Evolutionary conservation across 2,329 filamentous ascomycete genomes (phyloP).

Genomic region (Fonsecaea pedrosoi): DNA sequence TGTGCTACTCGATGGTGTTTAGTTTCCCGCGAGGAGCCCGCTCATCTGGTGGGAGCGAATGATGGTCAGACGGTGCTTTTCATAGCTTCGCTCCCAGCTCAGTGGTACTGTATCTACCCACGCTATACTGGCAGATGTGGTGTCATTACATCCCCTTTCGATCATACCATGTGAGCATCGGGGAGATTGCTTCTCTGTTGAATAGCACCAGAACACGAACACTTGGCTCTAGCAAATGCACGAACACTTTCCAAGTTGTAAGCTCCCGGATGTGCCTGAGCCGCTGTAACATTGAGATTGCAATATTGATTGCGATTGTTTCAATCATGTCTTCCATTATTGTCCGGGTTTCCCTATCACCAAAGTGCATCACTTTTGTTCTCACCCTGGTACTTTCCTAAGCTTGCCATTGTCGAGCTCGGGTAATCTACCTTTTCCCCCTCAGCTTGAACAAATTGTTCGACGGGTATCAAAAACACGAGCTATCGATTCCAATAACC

Average conservation of each 20-base stretch:
- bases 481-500: not conserved
- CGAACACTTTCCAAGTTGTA: not conserved
- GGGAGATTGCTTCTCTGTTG: not conserved
- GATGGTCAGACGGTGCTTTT: not conserved
- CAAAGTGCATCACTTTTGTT: not conserved
- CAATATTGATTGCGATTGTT: not conserved
- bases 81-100: not conserved
- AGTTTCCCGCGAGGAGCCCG: not conserved
- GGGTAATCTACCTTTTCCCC: no score
- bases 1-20: not conserved
- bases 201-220: constrained; percentile 1
- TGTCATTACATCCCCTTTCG: not conserved
- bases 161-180: not conserved
- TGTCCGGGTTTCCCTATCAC: not conserved
- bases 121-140: not conserved
- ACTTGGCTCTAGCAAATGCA: not conserved
- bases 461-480: not conserved
- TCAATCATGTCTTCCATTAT: not conserved
- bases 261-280: not conserved
- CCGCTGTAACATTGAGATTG: not conserved
- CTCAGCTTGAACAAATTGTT: not conserved
- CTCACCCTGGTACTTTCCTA: not conserved
- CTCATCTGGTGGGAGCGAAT: not conserved
- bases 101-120: not conserved
- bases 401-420: not conserved